Evolutionary conservation across 1,139 yeast genomes (phyloP).

Genomic region (Hyphopichia wangnamkhiaoensis): DNA sequence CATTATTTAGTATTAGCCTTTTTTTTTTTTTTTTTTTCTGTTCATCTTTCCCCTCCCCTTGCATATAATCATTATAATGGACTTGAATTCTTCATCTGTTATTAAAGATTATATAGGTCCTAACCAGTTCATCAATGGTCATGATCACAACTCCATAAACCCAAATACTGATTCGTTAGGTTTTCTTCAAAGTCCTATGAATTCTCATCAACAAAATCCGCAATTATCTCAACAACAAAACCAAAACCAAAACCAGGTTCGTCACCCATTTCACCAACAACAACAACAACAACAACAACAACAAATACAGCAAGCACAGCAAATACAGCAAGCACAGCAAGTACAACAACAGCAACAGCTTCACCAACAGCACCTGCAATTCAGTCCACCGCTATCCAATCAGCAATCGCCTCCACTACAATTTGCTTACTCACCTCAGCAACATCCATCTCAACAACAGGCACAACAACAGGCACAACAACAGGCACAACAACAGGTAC

Average conservation of each 20-base stretch:
- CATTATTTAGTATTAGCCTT: too few relatives aligned
- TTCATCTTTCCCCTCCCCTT: too few relatives aligned
- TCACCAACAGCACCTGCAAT: conserved; percentile 1
- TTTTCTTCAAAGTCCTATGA: background rate
- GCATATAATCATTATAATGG: background rate
- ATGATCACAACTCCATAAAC: background rate
- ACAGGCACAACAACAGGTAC: background rate
- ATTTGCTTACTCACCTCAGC: background rate
- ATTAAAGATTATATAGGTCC: too few relatives aligned
- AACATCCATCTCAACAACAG: background rate
- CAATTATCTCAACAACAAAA: background rate
- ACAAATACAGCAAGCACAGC: conserved; percentile 4
- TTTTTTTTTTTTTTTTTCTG: too few relatives aligned
- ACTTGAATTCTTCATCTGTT: background rate
- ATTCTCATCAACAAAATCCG: background rate
- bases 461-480: background rate
- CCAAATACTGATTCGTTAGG: background rate
- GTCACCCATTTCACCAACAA: conserved; percentile 3
- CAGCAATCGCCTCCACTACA: background rate
- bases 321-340: conserved; percentile 1
- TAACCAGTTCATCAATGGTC: background rate
- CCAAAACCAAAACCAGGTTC: conserved; percentile 5
- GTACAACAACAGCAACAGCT: background rate
- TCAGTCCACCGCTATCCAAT: background rate
- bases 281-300: conserved; percentile 1